Percentiles rank a stretch among this genome's conserved stretches.
These are phyloP conservation scores for Pachyrhizus erosus DNA, from an alignment of 306 rosid genomes.

Conservation along the genomic window DNA sequence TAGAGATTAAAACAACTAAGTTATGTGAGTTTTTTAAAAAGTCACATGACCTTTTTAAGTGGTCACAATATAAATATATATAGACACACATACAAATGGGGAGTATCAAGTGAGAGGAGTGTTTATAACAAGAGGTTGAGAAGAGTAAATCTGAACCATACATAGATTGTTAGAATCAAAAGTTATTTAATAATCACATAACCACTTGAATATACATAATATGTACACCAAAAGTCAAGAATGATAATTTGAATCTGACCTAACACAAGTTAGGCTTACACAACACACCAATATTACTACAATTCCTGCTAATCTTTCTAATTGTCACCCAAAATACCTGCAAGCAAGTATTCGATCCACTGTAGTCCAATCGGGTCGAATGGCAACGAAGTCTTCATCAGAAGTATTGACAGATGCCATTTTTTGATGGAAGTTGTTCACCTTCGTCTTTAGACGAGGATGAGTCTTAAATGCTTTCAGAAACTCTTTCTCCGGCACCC, in stretches of 20 bases:
- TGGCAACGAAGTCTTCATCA: constrained; percentile 93
- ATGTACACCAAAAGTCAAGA: constrained; percentile 2
- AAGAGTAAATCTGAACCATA: too few relatives aligned
- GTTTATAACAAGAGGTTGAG: too few relatives aligned
- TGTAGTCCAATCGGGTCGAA: constrained; percentile 98
- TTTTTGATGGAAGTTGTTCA: constrained; percentile 87
- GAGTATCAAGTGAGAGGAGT: too few relatives aligned
- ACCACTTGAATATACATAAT: not conserved
- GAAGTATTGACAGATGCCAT: constrained; percentile 68
- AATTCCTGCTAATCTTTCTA: constrained; percentile 33
- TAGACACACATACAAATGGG: too few relatives aligned
- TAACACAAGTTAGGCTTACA: constrained; percentile 8
- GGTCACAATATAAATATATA: too few relatives aligned
- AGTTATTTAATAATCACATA: too few relatives aligned
- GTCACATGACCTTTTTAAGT: too few relatives aligned
- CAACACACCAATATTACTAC: not conserved
- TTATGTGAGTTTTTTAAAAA: too few relatives aligned
- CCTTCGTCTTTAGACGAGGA: constrained; percentile 87
- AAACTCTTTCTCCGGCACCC: constrained; percentile 98
- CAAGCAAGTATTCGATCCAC: constrained; percentile 92
- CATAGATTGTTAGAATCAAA: too few relatives aligned
- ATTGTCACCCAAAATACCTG: constrained; percentile 63
- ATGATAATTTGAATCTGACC: constrained; percentile 19
- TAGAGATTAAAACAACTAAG: too few relatives aligned
- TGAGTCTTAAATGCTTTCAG: constrained; percentile 85